Evolutionary conservation across 345 rosid genomes (phyloP), one percentile per base, ranked within the genome.

Genomic region (Eutrema heterophyllum): DNA sequence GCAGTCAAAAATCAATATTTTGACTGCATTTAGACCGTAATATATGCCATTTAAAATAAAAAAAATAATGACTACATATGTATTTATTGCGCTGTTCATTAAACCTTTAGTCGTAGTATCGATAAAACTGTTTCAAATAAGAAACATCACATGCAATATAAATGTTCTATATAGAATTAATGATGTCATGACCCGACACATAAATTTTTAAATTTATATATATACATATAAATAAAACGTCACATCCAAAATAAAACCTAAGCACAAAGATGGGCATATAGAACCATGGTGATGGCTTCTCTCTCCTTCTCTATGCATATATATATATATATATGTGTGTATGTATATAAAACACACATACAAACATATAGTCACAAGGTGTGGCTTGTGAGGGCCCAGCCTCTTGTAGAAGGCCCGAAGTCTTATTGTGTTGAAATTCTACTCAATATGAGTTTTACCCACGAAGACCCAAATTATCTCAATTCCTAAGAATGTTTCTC

Each of bases 201-300:
- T 54, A 55, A n/a, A 45, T 53, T 62, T 55, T 24, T n/a, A 55
- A 11, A 11, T 35, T 27, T 30, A 63, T 36, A 61, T 64, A 50
- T 60, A 44, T 10, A 50, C 33, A 50, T 7, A 59, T 45, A 60
- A 59, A 62, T 54, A 70, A 64, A 64, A 77, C 44, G 77, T 77
- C 80, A 71, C 80, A 71, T 77, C 80, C 50, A 46, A 65, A 59
- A 71, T 65, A 41, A 77, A 71, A 77, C 64, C 80, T 66, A 77
- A 50, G 63, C 68, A 58, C 51, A 51, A 51, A 50, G 76, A 64
- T 60, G 7, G 70, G 64, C 50, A 57, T 50, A 48, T 50, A 48
- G 44, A 77, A 55, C 67, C 55, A 77, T 68, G 76, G 58, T 48
- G 41, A 64, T 64, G 58, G 67, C 44, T 56, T 76, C 65, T 69